Evolutionary conservation across 1,284 basidiomycete species (phyloP), one percentile per base, ranked within the genome.

Genomic region (Pseudozyma hubeiensis): DNA sequence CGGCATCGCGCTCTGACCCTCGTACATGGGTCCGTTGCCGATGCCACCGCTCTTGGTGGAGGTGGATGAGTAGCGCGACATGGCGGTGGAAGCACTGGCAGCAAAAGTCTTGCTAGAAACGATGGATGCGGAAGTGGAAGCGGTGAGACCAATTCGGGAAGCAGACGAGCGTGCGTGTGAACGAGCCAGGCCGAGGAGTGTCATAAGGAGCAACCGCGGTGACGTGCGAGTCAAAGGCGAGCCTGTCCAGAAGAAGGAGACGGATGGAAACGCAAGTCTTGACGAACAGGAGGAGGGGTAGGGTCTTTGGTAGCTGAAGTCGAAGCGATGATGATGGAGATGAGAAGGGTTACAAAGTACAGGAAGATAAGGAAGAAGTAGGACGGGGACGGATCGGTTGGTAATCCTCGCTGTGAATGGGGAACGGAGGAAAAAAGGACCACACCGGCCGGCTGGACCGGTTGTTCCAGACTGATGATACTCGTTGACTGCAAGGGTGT

Each of bases 1-100:
- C 40, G 82, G 81, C 54, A 84, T 77, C 40, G 74, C 56, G 29
- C 59, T 56, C 67, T 84, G 82, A n/a, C 77, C 80, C 53, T 74
- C 61, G 58, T 75, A 78, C 65, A 77, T 72, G 53, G 75, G 78
- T 7, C 72, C 72, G 24, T 39, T 61, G 53, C 72, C 72, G 37
- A 75, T 40, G n/a, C 59, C 72, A 43, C 62, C 71, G 33, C 45
- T 60, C 43, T 63, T 56, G 56, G 72, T 70, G 39, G 56, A 64
- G 30, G 52, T 60, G 46, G 72, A 69, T 19, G 55, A 52, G 72
- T 75, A 66, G 45, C 72, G 65, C 34, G 60, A 55, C 70, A 67
- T 73, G 61, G 59, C 53, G 46, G 52, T 19, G 29, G 59, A 16
- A 29, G 46, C 24, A 35, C 11, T 16, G 17, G 58, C n/a, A 17